These are phyloP conservation scores for Geotrichum citri-aurantii DNA, from an alignment of 1,139 yeast genomes.

Conservation along the genomic window DNA sequence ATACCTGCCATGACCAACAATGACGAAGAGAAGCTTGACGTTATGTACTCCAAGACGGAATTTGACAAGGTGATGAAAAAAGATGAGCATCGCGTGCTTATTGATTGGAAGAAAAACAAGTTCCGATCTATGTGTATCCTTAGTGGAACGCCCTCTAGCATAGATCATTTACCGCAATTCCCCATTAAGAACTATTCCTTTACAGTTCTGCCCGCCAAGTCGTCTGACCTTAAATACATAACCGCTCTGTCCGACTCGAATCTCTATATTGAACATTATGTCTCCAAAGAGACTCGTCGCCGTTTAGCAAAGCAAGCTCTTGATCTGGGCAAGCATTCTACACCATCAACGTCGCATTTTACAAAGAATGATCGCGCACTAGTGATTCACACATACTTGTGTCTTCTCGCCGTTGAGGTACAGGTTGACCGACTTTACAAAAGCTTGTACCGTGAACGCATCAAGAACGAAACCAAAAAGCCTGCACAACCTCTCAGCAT, in stretches of 20 bases:
- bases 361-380: constrained; percentile 41
- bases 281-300: constrained; percentile 35
- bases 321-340: constrained; percentile 17
- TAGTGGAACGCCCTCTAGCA: constrained; percentile 42
- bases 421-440: constrained; percentile 58
- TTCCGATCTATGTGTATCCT: constrained; percentile 56
- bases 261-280: constrained; percentile 50
- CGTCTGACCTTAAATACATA: constrained; percentile 44
- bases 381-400: constrained; percentile 47
- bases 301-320: constrained; percentile 37
- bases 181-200: constrained; percentile 42
- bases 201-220: constrained; percentile 40
- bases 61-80: constrained; percentile 41
- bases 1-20: constrained; percentile 22
- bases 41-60: constrained; percentile 44
- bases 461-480: constrained; percentile 10
- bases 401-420: constrained; percentile 49
- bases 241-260: constrained; percentile 40
- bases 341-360: constrained; percentile 22
- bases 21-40: constrained; percentile 45
- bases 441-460: constrained; percentile 28
- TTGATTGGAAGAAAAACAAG: constrained; percentile 60
- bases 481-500: constrained; percentile 6
- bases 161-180: constrained; percentile 31
- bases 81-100: constrained; percentile 57